A percentile compares a stretch with the other conserved stretches of the same genome.
Conservation (phyloP, 345 rosid species). For the Populus simonii region DNA sequence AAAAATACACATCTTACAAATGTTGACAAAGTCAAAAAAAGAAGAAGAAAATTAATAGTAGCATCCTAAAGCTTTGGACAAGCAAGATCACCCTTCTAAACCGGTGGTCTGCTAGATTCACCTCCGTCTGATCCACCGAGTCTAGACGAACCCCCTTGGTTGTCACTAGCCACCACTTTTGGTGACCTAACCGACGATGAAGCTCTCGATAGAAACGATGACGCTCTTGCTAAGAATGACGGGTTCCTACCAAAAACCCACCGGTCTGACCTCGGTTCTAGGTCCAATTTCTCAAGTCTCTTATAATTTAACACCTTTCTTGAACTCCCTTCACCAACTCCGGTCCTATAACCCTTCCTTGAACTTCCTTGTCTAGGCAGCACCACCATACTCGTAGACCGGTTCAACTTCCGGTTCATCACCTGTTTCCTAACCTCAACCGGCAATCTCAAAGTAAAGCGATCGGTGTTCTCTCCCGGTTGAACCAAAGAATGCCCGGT, state of each 20-base stretch:
- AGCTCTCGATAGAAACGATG: conserved; percentile 37
- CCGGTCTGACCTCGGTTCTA: conserved; percentile 42
- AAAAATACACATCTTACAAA: not conserved
- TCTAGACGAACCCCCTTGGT: conserved; percentile 32
- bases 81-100: conserved; percentile 21
- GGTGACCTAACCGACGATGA: conserved; percentile 32
- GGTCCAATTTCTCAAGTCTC: conserved; percentile 32
- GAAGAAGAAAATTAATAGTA: not conserved
- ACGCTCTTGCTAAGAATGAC: conserved; percentile 48
- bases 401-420: conserved; percentile 54
- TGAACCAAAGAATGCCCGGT: conserved; percentile 89
- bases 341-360: conserved; percentile 38
- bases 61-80: not conserved
- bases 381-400: conserved; percentile 59
- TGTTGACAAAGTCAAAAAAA: not conserved
- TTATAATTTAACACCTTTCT: conserved; percentile 19
- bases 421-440: conserved; percentile 69
- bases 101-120: conserved; percentile 49
- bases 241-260: conserved; percentile 48
- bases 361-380: conserved; percentile 52
- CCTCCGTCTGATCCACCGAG: conserved; percentile 18
- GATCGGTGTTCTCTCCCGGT: conserved; percentile 76
- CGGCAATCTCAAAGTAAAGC: conserved; percentile 75
- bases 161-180: conserved; percentile 38
- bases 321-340: conserved; percentile 41